phyloP scores from a whole-genome alignment of 2,329 filamentous ascomycete species.

The Trichophyton rubrum region DNA sequence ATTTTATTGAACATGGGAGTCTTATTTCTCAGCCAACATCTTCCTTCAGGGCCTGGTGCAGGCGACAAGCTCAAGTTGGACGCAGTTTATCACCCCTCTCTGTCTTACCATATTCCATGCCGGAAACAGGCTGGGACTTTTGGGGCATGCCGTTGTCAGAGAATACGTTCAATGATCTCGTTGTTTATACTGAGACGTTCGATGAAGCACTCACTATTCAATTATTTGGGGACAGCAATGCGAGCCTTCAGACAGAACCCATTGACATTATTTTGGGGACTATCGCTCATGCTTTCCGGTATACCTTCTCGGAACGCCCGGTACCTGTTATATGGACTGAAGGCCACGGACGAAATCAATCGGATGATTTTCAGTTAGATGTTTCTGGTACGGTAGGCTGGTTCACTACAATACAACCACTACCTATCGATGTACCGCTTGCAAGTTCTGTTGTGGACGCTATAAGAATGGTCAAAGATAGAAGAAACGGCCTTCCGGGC shows the following conservation, averaged over 20 bases:
- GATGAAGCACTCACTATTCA: constrained; percentile 21
- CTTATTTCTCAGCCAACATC: neutral
- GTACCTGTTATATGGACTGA: constrained; percentile 38
- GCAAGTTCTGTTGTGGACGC: constrained; percentile 21
- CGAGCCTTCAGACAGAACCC: constrained; percentile 23
- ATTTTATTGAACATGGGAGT: constrained; percentile 17
- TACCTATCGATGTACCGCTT: constrained; percentile 23
- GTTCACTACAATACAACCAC: constrained; percentile 40
- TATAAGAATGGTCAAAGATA: constrained; percentile 28
- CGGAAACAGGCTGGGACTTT: constrained; percentile 18
- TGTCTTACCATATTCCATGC: constrained; percentile 18
- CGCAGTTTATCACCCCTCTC: constrained; percentile 11
- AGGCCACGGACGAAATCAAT: constrained; percentile 38
- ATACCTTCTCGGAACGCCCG: constrained; percentile 31
- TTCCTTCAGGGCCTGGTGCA: neutral
- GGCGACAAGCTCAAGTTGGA: neutral
- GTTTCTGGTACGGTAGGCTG: constrained; percentile 40
- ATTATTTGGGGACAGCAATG: constrained; percentile 23
- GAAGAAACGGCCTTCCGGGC: constrained; percentile 24
- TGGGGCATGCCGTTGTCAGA: constrained; percentile 23
- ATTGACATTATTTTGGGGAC: constrained; percentile 28
- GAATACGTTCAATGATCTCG: constrained; percentile 25
- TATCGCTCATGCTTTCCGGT: constrained; percentile 33
- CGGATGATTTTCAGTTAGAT: constrained; percentile 34
- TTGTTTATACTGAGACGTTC: constrained; percentile 22